phyloP scores from a whole-genome alignment of 2,329 filamentous ascomycete genomes.

The Onygena corvina region DNA sequence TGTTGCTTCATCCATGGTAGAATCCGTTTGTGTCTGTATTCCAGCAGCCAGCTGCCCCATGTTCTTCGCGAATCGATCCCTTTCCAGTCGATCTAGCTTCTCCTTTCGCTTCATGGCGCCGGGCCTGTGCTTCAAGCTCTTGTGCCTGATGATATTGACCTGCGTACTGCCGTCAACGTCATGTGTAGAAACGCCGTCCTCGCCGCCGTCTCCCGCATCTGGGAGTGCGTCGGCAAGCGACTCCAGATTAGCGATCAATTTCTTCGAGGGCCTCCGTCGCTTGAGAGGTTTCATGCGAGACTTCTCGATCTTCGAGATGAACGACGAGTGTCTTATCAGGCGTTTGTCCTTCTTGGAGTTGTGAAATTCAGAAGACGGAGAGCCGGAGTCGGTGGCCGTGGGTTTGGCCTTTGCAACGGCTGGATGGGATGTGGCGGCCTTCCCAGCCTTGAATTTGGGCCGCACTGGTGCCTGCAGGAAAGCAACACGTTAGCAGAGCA shows the following conservation, averaged over 20 bases:
- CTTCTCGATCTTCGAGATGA: slow-evolving; percentile 66
- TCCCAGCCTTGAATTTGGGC: slow-evolving; percentile 16
- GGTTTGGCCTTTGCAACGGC: slow-evolving; percentile 2
- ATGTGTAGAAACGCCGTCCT: slow-evolving; percentile 32
- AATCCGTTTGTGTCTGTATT: slow-evolving; percentile 16
- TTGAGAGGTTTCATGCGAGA: slow-evolving; percentile 45
- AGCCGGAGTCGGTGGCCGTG: slow-evolving; percentile 15
- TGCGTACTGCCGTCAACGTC: slow-evolving; percentile 34
- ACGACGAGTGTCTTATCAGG: slow-evolving; percentile 64
- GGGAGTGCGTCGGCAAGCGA: slow-evolving; percentile 71
- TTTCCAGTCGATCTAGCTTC: slow-evolving; percentile 65
- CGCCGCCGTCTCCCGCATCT: slow-evolving; percentile 41
- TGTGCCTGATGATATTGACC: slow-evolving; percentile 60
- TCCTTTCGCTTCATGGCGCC: slow-evolving; percentile 78
- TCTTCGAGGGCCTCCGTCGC: slow-evolving; percentile 58
- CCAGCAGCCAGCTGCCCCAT: slow-evolving; percentile 58
- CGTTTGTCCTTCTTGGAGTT: slow-evolving; percentile 74
- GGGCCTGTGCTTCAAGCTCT: slow-evolving; percentile 60
- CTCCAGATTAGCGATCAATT: slow-evolving; percentile 63
- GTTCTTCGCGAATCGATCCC: slow-evolving; percentile 70
- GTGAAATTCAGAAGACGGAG: slow-evolving; percentile 42
- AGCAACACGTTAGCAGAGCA: not conserved
- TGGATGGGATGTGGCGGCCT: slow-evolving; percentile 16
- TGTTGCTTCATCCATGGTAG: slow-evolving; percentile 7
- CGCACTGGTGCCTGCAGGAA: slow-evolving; percentile 21